phyloP scores from a whole-genome alignment of 345 rosid species.

The Salix dunnii region DNA sequence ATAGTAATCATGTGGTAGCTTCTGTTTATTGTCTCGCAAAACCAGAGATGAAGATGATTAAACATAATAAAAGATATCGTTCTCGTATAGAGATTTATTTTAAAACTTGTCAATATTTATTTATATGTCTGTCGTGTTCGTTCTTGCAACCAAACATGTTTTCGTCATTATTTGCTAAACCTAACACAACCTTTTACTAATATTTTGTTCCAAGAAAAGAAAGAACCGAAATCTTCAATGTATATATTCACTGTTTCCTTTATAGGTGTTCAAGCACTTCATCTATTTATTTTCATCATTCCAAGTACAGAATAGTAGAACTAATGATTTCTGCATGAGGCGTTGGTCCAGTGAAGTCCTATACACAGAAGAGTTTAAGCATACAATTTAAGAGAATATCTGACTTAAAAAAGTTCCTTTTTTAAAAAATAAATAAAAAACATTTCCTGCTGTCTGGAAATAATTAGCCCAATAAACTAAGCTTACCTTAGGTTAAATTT shows the following conservation, averaged over 20 bases:
- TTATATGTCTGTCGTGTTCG: no score
- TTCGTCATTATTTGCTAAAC: no score
- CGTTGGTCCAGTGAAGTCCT: background rate
- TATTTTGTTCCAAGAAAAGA: background rate
- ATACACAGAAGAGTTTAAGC: background rate
- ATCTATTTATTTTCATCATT: background rate
- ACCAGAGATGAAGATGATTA: no score
- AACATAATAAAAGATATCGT: no score
- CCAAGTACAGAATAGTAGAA: background rate
- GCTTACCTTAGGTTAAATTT: background rate
- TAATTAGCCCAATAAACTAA: background rate
- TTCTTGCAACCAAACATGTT: no score
- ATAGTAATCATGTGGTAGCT: no score
- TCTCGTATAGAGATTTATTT: no score
- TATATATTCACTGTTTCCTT: background rate
- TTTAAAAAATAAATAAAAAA: background rate
- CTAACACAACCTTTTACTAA: no score
- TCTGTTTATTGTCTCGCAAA: no score
- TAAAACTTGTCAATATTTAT: no score
- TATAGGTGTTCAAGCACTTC: no score
- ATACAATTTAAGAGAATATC: background rate
- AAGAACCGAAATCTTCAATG: background rate
- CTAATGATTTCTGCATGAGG: background rate
- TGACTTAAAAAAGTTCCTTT: no score
- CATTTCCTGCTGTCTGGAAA: slow-evolving; percentile 8